Evolutionary conservation across 345 rosid species (phyloP), one percentile per base, ranked within the genome.

Genomic region (Euphorbia lathyris): DNA sequence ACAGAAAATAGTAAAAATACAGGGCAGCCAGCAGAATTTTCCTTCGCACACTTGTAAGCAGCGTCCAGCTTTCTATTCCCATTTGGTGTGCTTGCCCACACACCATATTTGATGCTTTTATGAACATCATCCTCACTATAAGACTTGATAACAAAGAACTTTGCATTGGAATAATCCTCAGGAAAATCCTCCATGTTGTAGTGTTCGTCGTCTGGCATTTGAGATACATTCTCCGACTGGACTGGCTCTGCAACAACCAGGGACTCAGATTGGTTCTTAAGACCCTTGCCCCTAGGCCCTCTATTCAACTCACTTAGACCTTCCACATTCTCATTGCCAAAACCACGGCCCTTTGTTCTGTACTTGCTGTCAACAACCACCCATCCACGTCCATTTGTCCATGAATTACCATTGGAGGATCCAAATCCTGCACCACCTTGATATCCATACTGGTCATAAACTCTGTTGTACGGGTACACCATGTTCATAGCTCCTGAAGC

Each of bases 51-150:
- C 19, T 22, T 27, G 72, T 82, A 91, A 26, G 93, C 90, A 19
- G 78, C 83, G 83, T 91, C 87, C 60, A 91, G 83, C 82, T 86
- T 87, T 82, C 86, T 91, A 74, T 91, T 91, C 4, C 95, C 95
- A 30, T 81, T 91, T 5, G 86, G 82, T 38, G 91, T 91, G 77
- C 95, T 91, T 23, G 95, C 78, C 97, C 97, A 91, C 38, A 85
- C 83, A 52, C 78, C 76, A 79, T 91, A 91, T 62, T 89, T 91
- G 61, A 91, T 81, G 71, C 95, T 86, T 74, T 89, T 91, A 65
- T 91, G 97, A 63, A 89, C 95, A 79, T 89, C 95, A 72, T 91
- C 95, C 78, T 91, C 95, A 4, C 93, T 91, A 76, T 89, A 89
- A 0, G 95, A 89, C 77, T 91, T 91, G 4, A 89, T 86, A 67